phyloP scores from a whole-genome alignment of 441 rosid species.

The Macaranga tanarius region DNA sequence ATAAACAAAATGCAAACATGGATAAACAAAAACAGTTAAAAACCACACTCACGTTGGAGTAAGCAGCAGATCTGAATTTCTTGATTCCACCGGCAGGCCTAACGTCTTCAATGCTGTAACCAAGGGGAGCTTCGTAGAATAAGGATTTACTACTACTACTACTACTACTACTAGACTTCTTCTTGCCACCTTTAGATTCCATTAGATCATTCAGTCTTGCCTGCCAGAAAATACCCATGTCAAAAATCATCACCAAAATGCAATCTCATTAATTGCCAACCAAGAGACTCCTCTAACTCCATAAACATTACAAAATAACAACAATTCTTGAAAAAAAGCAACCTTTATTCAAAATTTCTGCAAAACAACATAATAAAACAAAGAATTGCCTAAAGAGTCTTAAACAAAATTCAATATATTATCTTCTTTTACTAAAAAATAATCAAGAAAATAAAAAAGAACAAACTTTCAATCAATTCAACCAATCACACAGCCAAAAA shows the following conservation, averaged over 20 bases:
- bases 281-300: neutral
- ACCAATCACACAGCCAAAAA: no score
- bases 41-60: constrained; percentile 64
- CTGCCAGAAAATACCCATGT: constrained; percentile 2
- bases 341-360: no score
- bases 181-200: constrained; percentile 79
- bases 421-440: no score
- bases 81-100: constrained; percentile 79
- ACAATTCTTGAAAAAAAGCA: no score
- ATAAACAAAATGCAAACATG: neutral
- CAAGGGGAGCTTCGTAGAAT: constrained; percentile 82
- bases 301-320: no score
- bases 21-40: neutral
- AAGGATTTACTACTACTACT: constrained; percentile 39
- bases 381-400: no score
- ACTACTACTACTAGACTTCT: constrained; percentile 43
- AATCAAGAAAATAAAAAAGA: no score
- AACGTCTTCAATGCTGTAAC: constrained; percentile 82
- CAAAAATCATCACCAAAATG: neutral
- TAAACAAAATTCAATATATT: no score
- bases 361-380: no score
- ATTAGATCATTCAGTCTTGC: constrained; percentile 53
- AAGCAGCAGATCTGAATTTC: constrained; percentile 85
- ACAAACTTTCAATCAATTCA: no score
- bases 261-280: no score